Base-by-base conservation (phyloP, 2,329 filamentous ascomycete genomes). In the Coniella vitis region DNA sequence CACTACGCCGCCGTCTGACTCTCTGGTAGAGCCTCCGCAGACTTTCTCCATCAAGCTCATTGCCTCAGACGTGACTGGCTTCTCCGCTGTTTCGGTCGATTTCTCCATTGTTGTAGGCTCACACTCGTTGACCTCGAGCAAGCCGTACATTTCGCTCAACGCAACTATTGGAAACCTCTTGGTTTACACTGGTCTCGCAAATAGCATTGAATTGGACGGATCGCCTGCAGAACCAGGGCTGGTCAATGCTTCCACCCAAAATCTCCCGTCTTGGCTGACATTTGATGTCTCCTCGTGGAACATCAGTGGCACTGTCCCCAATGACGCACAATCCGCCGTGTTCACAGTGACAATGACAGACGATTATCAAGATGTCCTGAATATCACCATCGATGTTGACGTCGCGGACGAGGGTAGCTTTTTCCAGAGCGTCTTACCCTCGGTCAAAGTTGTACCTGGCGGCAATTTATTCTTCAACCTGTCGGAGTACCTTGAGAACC, bases 1-100 rank as follows among this genome's bases (percentile, higher is more conserved):
- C 20, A 78, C 68, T 31, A 85, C 84, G 2, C 89, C 88, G 1
- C 69, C 81, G 1, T 71, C 81, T 40, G 75, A 78, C 50, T 80
- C 79, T 22, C 70, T 84, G 9, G 66, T 81, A 32, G 77, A 83
- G 29, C 81, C 81, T 7, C 84, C 88, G 3, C 84, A 94, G 60
- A 76, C 70, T 0, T 93, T 90, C 58, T 75, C 75, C 17, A 76
- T 95, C 49, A 74, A 80, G 52, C 70, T 95, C 7, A 79, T 93
- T 44, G 88, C 87, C 1, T 91, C 86, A 1, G 86, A 94, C 60
- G 78, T 89, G 16, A 70, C 78, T n/a, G 88, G 87, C 1, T 95
- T 90, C 61, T 78, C 85, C 4, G 84, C 81, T 1, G 74, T 77
- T 9, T 75, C 77, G 2, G 61, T 85, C 45, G 68, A 71, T 0